Base-by-base conservation (phyloP, 148 eudicot genomes). In the Nepenthes gracilis region DNA sequence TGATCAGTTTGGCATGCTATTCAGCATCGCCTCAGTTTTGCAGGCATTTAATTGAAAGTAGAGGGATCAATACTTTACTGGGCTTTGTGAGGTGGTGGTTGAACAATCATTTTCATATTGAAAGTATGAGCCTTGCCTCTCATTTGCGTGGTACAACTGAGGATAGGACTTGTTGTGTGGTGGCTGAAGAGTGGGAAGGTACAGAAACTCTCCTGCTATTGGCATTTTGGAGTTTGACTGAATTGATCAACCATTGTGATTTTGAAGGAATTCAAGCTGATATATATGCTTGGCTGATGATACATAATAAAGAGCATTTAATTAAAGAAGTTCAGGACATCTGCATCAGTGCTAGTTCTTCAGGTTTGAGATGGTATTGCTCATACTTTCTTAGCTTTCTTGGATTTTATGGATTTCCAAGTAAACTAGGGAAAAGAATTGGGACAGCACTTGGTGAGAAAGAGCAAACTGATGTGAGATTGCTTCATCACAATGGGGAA, bases 291-390 rank as follows among this genome's bases (percentile, higher is more conserved):
- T 48, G 57, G 64, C 73, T 70, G 75, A 55, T 51, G 35, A 61
- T 63, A 43, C 67, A 68, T 66, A 66, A 54, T 38, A 74, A 75
- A 75, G 76, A 77, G 45, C 79, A 80, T 50, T 68, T 92, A 45
- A 65, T 85, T 51, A 72, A 62, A 50, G 74, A 76, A 67, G 75
- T 87, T 48, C 72, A 78, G 60, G 60, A 72, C 45, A 72, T 88
- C 54, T 80, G 77, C 62, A 43, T 47, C 35, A 61, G 70, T 57
- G 61, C 73, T 55, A 58, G 43, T 60, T 70, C 86, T 55, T 71
- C 80, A 57, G 93, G 93, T 62, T 59, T 85, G 59, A 85, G 74
- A 77, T 81, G 88, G 89, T 85, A 81, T 67, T 82, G 83, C 47
- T 83, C 90, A 11, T 83, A 77, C 65, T 63, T 85, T 67, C 93